Conservation (phyloP, 129 eudicot genomes). For the Scalesia atractyloides region DNA sequence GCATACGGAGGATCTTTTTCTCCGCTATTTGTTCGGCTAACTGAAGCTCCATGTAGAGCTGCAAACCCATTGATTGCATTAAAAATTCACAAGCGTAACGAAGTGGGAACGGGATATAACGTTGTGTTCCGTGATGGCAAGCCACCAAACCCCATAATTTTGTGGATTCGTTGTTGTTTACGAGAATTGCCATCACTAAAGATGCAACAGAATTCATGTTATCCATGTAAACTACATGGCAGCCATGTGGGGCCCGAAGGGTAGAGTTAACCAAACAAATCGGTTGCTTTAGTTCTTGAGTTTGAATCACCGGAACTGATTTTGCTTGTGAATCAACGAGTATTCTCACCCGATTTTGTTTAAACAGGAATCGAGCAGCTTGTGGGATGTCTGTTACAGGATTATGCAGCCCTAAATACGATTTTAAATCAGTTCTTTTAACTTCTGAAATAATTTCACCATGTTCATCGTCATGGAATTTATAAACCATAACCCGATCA, state of each 20-base stretch:
- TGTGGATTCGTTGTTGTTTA: conserved; percentile 49
- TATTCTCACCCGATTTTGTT: conserved; percentile 74
- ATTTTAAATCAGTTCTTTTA: conserved; percentile 58
- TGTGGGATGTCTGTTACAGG: conserved; percentile 82
- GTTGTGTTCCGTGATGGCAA: conserved; percentile 63
- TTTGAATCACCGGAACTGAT: conserved; percentile 50
- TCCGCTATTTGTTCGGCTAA: conserved; percentile 59
- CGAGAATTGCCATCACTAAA: conserved; percentile 60
- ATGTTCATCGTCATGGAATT: conserved; percentile 76
- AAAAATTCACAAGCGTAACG: conserved; percentile 72
- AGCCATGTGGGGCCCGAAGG: conserved; percentile 64
- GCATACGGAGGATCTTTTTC: conserved; percentile 52
- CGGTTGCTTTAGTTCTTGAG: conserved; percentile 50
- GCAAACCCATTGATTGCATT: conserved; percentile 67
- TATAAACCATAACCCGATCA: conserved; percentile 76
- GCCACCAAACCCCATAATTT: conserved; percentile 78
- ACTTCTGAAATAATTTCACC: conserved; percentile 74
- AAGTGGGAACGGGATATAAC: conserved; percentile 66
- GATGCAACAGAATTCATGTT: conserved; percentile 68
- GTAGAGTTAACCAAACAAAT: conserved; percentile 68
- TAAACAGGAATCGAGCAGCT: conserved; percentile 72
- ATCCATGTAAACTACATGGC: conserved; percentile 65
- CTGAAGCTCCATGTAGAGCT: conserved; percentile 67
- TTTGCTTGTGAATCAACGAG: conserved; percentile 51
- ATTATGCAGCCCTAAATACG: conserved; percentile 71